phyloP scores from a whole-genome alignment of 768 basidiomycete genomes.

The Pseudohyphozyma bogoriensis region DNA sequence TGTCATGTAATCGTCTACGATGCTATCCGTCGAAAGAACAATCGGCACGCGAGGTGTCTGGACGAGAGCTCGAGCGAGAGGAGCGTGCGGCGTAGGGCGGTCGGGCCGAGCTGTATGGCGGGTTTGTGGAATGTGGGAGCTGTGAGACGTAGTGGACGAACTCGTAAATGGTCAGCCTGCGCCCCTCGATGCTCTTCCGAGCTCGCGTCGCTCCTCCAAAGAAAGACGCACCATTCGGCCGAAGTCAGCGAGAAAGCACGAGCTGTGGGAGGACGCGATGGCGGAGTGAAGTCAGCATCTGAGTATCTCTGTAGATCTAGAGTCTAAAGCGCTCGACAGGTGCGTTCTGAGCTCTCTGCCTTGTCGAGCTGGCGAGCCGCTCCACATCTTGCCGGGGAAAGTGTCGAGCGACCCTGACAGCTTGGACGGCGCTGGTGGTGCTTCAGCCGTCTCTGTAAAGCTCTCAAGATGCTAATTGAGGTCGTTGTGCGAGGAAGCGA shows the following conservation, averaged over 20 bases:
- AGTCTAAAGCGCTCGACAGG: neutral
- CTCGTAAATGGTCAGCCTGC: neutral
- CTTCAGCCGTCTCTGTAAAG: too few species aligned
- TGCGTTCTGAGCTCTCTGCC: neutral
- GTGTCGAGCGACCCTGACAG: neutral
- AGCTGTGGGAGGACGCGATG: slow-evolving; percentile 56
- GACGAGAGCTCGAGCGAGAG: slow-evolving; percentile 93
- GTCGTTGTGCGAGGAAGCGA: too few species aligned
- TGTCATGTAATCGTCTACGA: slow-evolving; percentile 43
- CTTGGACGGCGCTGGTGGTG: too few species aligned
- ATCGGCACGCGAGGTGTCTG: slow-evolving; percentile 86
- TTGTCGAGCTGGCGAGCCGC: neutral
- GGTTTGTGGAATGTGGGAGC: slow-evolving; percentile 49
- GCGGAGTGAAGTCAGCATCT: too few species aligned
- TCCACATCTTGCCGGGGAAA: neutral
- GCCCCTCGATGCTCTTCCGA: too few species aligned
- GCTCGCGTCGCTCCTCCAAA: too few species aligned
- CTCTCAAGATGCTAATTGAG: too few species aligned
- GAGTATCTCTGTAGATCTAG: neutral
- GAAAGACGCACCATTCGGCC: slow-evolving; percentile 72
- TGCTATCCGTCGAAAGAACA: slow-evolving; percentile 96
- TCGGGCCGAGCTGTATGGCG: slow-evolving; percentile 58
- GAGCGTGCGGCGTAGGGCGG: slow-evolving; percentile 78
- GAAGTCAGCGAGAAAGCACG: slow-evolving; percentile 95
- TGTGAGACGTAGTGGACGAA: slow-evolving; percentile 79